Conservation (phyloP, 257 asterid genomes). For the Pogostemon cablin region DNA sequence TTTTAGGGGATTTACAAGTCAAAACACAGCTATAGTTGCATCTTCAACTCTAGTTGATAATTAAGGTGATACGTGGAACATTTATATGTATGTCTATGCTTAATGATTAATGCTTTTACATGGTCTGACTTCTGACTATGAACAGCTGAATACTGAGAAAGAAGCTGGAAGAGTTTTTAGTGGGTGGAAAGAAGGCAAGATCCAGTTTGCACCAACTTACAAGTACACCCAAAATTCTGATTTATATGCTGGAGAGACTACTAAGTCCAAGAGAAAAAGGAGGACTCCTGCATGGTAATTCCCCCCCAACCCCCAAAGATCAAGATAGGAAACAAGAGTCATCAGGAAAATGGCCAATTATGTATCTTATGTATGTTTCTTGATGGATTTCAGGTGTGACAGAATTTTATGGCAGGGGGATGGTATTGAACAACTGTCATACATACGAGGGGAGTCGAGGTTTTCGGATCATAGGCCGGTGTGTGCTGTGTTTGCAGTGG, state of each 20-base stretch:
- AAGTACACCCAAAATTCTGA: constrained; percentile 84
- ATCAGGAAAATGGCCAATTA: too few relatives aligned
- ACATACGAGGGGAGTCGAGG: constrained; percentile 81
- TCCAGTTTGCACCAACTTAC: constrained; percentile 86
- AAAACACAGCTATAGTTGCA: constrained; percentile 28
- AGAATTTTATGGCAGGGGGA: constrained; percentile 80
- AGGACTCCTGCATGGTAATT: constrained; percentile 91
- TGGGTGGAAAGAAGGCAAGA: constrained; percentile 90
- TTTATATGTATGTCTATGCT: neutral
- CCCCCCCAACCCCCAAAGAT: neutral
- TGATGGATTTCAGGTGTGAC: constrained; percentile 69
- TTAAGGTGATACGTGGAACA: constrained; percentile 3
- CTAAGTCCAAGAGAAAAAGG: constrained; percentile 79
- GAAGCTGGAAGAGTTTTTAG: constrained; percentile 79
- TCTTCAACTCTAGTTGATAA: constrained; percentile 7
- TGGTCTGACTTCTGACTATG: neutral
- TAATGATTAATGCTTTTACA: neutral
- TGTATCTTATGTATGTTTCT: neutral
- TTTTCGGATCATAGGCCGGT: constrained; percentile 91
- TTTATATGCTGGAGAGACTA: constrained; percentile 75
- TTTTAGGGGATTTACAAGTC: constrained; percentile 28
- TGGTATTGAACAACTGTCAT: constrained; percentile 69
- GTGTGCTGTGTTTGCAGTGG: constrained; percentile 64
- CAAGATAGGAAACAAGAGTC: neutral
- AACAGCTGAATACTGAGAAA: constrained; percentile 74